Evolutionary conservation across 768 basidiomycete genomes (phyloP).

Genomic region (Suillus subluteus): DNA sequence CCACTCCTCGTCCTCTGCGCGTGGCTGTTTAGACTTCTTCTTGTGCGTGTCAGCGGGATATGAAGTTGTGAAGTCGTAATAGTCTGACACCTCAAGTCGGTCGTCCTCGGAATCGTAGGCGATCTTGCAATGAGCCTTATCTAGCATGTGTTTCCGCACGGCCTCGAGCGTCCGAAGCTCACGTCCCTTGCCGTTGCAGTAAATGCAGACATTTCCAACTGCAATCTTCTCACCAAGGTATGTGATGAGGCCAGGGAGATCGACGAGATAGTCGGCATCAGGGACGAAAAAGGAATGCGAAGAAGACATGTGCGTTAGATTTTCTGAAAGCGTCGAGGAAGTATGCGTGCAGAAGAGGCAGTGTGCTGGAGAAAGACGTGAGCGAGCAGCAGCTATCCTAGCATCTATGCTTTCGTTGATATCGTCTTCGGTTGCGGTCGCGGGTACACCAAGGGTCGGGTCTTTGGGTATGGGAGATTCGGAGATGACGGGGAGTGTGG

Average conservation of each 20-base stretch:
- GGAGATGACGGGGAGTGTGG: conserved; percentile 11
- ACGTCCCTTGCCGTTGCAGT: conserved; percentile 79
- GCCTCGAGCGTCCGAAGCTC: conserved; percentile 87
- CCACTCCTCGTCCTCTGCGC: conserved; percentile 43
- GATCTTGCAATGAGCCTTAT: conserved; percentile 96
- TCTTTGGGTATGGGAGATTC: conserved; percentile 10
- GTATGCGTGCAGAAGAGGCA: conserved; percentile 86
- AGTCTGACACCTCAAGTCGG: conserved; percentile 87
- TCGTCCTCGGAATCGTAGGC: conserved; percentile 84
- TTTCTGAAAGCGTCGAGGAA: conserved; percentile 58
- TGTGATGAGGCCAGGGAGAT: conserved; percentile 76
- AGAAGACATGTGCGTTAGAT: conserved; percentile 85
- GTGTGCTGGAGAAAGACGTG: conserved; percentile 59
- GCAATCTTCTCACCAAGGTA: conserved; percentile 94
- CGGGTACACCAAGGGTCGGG: conserved; percentile 33
- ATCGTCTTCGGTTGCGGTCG: conserved; percentile 48
- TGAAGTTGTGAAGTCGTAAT: conserved; percentile 86
- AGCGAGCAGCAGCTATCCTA: conserved; percentile 73
- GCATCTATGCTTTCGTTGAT: conserved; percentile 65
- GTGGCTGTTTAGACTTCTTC: conserved; percentile 22
- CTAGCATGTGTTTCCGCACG: conserved; percentile 92
- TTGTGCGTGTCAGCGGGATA: conserved; percentile 58
- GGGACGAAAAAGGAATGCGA: conserved; percentile 96
- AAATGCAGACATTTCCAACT: conserved; percentile 91
- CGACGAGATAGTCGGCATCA: conserved; percentile 87